A percentile compares a stretch with the other conserved stretches of the same genome.
phyloP scores from a whole-genome alignment of 2,329 filamentous ascomycete species.

The Talaromyces sp. region DNA sequence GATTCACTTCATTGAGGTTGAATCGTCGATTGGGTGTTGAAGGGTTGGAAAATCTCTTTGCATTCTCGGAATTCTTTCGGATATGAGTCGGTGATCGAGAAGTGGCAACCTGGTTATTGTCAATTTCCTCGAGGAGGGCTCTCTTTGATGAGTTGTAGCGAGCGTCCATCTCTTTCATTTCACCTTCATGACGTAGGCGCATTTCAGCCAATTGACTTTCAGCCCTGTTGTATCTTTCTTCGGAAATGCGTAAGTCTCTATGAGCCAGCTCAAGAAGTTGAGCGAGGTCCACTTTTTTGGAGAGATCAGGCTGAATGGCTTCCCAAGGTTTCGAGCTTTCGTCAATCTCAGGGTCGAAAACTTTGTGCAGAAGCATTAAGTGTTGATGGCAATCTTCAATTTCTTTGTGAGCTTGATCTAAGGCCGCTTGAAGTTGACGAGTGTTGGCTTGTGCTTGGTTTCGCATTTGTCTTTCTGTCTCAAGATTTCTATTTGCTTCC shows the following conservation, averaged over 20 bases:
- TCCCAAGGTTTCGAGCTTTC: constrained; percentile 65
- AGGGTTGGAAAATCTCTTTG: constrained; percentile 63
- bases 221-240: constrained; percentile 72
- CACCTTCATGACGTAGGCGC: constrained; percentile 67
- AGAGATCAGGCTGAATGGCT: constrained; percentile 63
- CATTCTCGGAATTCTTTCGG: constrained; percentile 54
- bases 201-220: constrained; percentile 77
- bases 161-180: constrained; percentile 60
- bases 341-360: constrained; percentile 71
- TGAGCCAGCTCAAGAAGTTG: constrained; percentile 85
- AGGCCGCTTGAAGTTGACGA: constrained; percentile 68
- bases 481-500: constrained; percentile 81
- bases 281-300: constrained; percentile 66
- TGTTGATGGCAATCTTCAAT: constrained; percentile 74
- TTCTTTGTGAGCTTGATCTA: constrained; percentile 77
- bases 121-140: constrained; percentile 78
- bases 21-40: constrained; percentile 73
- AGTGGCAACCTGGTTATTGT: constrained; percentile 69
- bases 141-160: constrained; percentile 62
- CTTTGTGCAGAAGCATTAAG: constrained; percentile 74
- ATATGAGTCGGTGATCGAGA: constrained; percentile 70
- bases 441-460: constrained; percentile 80
- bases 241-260: constrained; percentile 76
- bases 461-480: constrained; percentile 82
- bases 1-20: constrained; percentile 56